Evolutionary conservation across 768 basidiomycete genomes (phyloP).

Genomic region (Mycena kentingensis): DNA sequence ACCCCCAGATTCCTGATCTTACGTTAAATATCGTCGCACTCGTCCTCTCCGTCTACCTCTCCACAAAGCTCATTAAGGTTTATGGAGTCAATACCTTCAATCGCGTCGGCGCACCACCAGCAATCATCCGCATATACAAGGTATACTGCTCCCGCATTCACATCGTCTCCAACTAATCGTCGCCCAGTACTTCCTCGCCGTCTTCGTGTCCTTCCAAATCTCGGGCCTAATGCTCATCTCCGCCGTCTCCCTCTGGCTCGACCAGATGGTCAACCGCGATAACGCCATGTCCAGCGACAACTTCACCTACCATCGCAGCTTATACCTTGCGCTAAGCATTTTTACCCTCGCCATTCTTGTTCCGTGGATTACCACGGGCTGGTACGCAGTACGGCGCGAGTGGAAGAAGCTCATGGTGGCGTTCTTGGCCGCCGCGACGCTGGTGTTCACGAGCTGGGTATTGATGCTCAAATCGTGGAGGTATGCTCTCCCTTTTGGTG

Average conservation of each 20-base stretch:
- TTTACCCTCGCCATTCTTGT: constrained; percentile 24
- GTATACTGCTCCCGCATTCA: constrained; percentile 17
- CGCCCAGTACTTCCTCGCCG: constrained; percentile 30
- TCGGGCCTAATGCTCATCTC: constrained; percentile 33
- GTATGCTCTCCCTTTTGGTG: not conserved
- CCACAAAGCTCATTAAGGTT: constrained; percentile 20
- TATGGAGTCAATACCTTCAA: constrained; percentile 32
- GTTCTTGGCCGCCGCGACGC: constrained; percentile 19
- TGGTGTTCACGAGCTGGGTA: constrained; percentile 17
- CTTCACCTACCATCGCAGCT: constrained; percentile 15
- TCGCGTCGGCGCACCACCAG: constrained; percentile 36
- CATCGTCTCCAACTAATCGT: not conserved
- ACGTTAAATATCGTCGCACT: constrained; percentile 14
- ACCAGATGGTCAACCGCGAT: constrained; percentile 27
- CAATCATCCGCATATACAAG: constrained; percentile 37
- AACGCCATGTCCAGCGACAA: constrained; percentile 24
- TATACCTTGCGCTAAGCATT: constrained; percentile 29
- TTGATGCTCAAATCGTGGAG: constrained; percentile 22
- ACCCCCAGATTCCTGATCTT: constrained; percentile 18
- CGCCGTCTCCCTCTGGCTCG: constrained; percentile 32
- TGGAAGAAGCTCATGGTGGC: constrained; percentile 22
- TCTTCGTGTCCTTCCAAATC: constrained; percentile 33
- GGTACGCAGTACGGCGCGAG: constrained; percentile 32
- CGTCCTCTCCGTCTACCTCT: constrained; percentile 15
- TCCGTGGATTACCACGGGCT: constrained; percentile 34